Evolutionary conservation across 768 basidiomycete genomes (phyloP).

Genomic region (Rhodotorula paludigena): DNA sequence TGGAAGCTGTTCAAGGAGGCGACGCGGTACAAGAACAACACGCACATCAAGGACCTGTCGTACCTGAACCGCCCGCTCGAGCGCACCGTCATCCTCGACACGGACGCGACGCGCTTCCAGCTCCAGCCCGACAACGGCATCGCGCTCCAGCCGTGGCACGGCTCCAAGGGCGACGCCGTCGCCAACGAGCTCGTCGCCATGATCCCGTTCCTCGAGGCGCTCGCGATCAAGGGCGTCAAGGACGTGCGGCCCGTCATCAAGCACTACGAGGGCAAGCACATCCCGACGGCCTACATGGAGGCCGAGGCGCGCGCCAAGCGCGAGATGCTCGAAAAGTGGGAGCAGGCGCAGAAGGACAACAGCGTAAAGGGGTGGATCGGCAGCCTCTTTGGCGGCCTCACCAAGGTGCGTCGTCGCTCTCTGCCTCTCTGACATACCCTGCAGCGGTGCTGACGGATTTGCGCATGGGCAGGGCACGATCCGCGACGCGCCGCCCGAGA

Average conservation of each 20-base stretch:
- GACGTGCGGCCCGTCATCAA: slow-evolving; percentile 84
- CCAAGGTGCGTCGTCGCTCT: slow-evolving; percentile 13
- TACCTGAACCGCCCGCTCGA: slow-evolving; percentile 91
- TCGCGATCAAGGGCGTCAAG: slow-evolving; percentile 71
- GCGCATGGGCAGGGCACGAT: slow-evolving; percentile 12
- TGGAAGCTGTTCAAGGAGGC: slow-evolving; percentile 91
- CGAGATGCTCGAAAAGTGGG: slow-evolving; percentile 75
- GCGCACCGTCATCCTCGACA: slow-evolving; percentile 82
- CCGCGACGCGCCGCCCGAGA: slow-evolving; percentile 39
- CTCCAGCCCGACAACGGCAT: slow-evolving; percentile 86
- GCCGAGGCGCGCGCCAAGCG: slow-evolving; percentile 77
- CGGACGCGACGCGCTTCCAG: slow-evolving; percentile 67
- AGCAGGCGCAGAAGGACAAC: slow-evolving; percentile 49
- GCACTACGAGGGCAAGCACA: slow-evolving; percentile 79
- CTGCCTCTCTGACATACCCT: not conserved
- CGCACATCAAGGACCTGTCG: slow-evolving; percentile 88
- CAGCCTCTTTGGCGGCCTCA: slow-evolving; percentile 26
- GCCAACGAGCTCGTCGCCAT: slow-evolving; percentile 69
- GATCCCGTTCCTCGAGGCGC: slow-evolving; percentile 96
- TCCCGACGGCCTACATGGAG: slow-evolving; percentile 81
- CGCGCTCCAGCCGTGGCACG: slow-evolving; percentile 78
- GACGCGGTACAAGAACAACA: slow-evolving; percentile 73
- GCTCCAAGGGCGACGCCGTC: slow-evolving; percentile 60
- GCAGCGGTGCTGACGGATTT: not conserved
- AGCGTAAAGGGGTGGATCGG: slow-evolving; percentile 25